Evolutionary conservation across 75 land plant species (phyloP).

Genomic region (Pinus albicaulis): DNA sequence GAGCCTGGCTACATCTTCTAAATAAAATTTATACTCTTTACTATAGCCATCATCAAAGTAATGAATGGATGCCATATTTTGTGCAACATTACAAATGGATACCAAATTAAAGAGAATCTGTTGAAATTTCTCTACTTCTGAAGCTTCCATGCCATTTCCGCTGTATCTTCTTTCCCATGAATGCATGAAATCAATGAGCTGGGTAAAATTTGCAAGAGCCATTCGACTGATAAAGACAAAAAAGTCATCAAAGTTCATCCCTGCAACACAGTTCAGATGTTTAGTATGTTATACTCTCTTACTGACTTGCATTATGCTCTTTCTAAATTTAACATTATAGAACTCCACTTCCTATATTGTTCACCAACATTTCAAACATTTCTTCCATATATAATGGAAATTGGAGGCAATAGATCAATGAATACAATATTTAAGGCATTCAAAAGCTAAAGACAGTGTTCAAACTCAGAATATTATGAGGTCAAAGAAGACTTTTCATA

Average conservation of each 20-base stretch:
- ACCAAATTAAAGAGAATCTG: constrained; percentile 38
- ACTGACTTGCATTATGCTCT: constrained; percentile 4
- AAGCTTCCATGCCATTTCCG: not conserved
- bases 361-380: not conserved
- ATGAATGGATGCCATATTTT: constrained; percentile 30
- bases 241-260: constrained; percentile 82
- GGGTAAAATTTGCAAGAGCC: constrained; percentile 34
- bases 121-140: not conserved
- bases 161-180: constrained; percentile 7
- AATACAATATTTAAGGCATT: not conserved
- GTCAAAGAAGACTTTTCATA: not conserved
- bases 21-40: constrained; percentile 1
- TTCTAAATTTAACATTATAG: not conserved
- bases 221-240: constrained; percentile 52
- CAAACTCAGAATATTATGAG: not conserved
- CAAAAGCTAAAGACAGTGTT: not conserved
- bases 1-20: not conserved
- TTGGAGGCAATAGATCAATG: not conserved
- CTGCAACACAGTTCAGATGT: constrained; percentile 22
- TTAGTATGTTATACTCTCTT: constrained; percentile 1
- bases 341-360: not conserved
- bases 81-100: constrained; percentile 27
- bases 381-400: not conserved
- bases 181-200: constrained; percentile 14
- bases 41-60: constrained; percentile 13